Evolutionary conservation across 768 basidiomycete species (phyloP), one percentile per base, ranked within the genome.

Genomic region (Hypholoma fasciculare): DNA sequence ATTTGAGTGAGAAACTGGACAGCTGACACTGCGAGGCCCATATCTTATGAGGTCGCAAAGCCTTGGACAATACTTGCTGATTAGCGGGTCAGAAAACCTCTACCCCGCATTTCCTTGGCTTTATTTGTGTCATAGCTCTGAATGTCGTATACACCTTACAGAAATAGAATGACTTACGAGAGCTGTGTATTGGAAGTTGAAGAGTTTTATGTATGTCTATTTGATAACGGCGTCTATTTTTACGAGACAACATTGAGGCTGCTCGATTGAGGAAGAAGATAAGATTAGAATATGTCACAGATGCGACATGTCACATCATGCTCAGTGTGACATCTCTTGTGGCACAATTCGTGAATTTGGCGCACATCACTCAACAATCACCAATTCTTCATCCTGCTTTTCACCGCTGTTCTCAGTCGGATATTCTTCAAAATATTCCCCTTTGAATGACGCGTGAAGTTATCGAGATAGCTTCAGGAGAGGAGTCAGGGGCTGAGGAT

Each of bases 381-480:
- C 54, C 20, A 14, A 23, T 14, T n/a, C 39, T 23, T 23, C n/a
- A 17, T 36, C 40, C 36, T n/a, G n/a, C 7, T 34, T 9, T 34
- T 6, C 30, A 5, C 6, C 30, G 7, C 30, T 9, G 30, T 34
- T 34, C 30, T 34, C 30, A 34, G 30, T 9, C 30, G 9, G 30
- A 34, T 34, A 43, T 46, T n/a, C 1, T 16, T 23, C 13, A n/a
- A 3, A 13, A 1, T 6, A 2, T 7, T 34, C 13, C 14, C 23
- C 4, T 16, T 8, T 8, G n/a, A 39, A 54, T 54, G 54, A n/a
- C 30, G 11, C 48, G 52, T 16, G 75, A 78, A 46, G 63, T 77
- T 43, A 74, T 78, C 37, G 78, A 79, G 17, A 67, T 67, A 37
- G 76, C 58, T 1, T 71, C 67, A 12, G 68, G 69, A 12, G 71